Evolutionary conservation across 2,329 filamentous ascomycete genomes (phyloP).

Genomic region (Exophiala sp.): DNA sequence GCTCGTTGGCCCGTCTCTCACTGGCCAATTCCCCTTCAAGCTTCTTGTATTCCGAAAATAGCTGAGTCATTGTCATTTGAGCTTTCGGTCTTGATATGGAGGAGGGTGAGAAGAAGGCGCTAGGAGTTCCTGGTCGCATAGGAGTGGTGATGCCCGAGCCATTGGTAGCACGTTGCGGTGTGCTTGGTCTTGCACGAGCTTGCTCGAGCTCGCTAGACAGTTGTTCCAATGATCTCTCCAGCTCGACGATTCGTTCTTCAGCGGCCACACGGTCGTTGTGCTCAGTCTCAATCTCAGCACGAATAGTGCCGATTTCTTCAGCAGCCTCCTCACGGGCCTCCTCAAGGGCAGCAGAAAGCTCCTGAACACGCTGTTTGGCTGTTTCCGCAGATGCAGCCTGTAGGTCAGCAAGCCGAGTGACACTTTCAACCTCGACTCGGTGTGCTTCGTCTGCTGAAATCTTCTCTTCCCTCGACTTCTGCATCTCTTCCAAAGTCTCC

Average conservation of each 20-base stretch:
- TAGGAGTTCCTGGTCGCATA: conserved; percentile 48
- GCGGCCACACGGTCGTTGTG: conserved; percentile 59
- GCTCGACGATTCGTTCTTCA: conserved; percentile 61
- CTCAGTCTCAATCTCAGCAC: conserved; percentile 54
- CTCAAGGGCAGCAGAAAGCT: conserved; percentile 55
- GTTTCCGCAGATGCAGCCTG: conserved; percentile 59
- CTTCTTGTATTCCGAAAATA: conserved; percentile 61
- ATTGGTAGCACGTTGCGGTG: conserved; percentile 53
- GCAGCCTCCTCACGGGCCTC: conserved; percentile 61
- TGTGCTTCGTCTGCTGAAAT: conserved; percentile 82
- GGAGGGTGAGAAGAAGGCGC: conserved; percentile 51
- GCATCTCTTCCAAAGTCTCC: conserved; percentile 74
- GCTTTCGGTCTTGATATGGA: conserved; percentile 50
- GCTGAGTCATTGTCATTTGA: conserved; percentile 60
- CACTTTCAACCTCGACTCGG: conserved; percentile 78
- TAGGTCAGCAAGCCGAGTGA: conserved; percentile 73
- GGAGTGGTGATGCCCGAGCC: conserved; percentile 49
- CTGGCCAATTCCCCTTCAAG: conserved; percentile 66
- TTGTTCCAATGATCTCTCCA: conserved; percentile 61
- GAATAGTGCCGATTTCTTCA: conserved; percentile 53
- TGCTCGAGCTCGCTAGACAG: conserved; percentile 54
- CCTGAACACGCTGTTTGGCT: conserved; percentile 57
- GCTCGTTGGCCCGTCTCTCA: conserved; percentile 70
- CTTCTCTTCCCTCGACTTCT: conserved; percentile 79
- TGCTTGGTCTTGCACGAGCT: conserved; percentile 47